Evolutionary conservation across 306 rosid genomes (phyloP), one percentile per base, ranked within the genome.

Genomic region (Gleditsia sinensis): DNA sequence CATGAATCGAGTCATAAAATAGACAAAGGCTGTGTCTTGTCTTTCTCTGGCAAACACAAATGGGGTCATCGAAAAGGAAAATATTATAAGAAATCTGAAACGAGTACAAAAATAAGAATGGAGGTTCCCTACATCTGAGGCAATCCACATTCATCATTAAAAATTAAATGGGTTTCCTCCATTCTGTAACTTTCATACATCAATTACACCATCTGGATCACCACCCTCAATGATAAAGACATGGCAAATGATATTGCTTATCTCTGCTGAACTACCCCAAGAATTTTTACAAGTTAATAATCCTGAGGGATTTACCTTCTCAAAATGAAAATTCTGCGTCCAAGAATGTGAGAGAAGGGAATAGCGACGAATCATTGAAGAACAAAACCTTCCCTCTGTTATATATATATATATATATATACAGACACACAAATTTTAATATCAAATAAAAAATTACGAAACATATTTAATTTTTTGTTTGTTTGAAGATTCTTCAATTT

Each of bases 101-200:
- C 14, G 48, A 49, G 50, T 13, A 54, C 53, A 70, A 46, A 75
- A 59, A 63, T 20, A 57, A 57, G 55, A 17, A 25, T 28, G 53
- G 27, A 10, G 36, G 83, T 87, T 86, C 67, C 90, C 87, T 79
- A 69, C 75, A 86, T 87, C 88, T 82, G 45, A 77, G 87, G 85
- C 77, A 89, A 84, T 74, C 60, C 72, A 74, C 77, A 58, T 72
- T 40, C 5, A 78, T 82, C 86, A 83, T 71, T 62, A 85, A 78
- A 83, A 80, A 23, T 51, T 28, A 37, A 59, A 53, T 25, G 59
- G 21, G 60, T 80, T 74, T 16, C 40, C 54, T 72, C 86, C 71
- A 48, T 56, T 53, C 14, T 59, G 72, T 66, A 72, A 45, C 78
- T 86, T 80, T 78, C 84, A 85, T 80, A 81, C 71, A 59, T 76